Evolutionary conservation across 805 yeast species (phyloP).

Genomic region (Metschnikowia hibisci): DNA sequence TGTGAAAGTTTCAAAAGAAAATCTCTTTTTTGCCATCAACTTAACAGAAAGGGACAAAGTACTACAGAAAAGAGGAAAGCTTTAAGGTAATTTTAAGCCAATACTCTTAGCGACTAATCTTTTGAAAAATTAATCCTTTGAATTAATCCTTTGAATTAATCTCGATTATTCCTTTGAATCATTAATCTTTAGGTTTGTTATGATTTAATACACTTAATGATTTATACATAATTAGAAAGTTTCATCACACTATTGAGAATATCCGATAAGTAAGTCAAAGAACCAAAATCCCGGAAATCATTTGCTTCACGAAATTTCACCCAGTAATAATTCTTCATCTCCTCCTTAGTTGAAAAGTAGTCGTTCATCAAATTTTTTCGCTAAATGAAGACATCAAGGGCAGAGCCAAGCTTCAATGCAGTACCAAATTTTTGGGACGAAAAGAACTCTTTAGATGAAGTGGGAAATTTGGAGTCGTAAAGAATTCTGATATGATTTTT

Average conservation of each 20-base stretch:
- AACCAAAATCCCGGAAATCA: conserved; percentile 22
- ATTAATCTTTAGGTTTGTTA: too few relatives aligned
- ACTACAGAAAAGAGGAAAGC: too few relatives aligned
- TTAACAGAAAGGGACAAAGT: too few relatives aligned
- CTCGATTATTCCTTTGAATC: too few relatives aligned
- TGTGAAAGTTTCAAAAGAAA: too few relatives aligned
- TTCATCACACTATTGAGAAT: conserved; percentile 25
- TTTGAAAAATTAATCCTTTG: too few relatives aligned
- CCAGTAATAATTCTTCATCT: neutral
- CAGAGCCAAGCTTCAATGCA: conserved; percentile 13
- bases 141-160: too few relatives aligned
- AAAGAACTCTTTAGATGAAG: conserved; percentile 33
- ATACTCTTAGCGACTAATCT: too few relatives aligned
- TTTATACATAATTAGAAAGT: too few relatives aligned
- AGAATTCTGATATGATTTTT: neutral
- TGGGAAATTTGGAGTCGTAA: conserved; percentile 9
- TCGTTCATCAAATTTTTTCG: conserved; percentile 15
- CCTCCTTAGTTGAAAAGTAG: neutral
- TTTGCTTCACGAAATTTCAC: neutral
- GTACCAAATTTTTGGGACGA: conserved; percentile 29
- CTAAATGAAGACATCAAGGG: conserved; percentile 13
- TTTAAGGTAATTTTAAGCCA: too few relatives aligned
- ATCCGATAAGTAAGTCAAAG: conserved; percentile 32
- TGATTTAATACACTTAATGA: too few relatives aligned
- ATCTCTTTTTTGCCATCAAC: too few relatives aligned